Base-by-base conservation (phyloP, 495 filamentous ascomycete genomes). In the Penicillium bovifimosum region DNA sequence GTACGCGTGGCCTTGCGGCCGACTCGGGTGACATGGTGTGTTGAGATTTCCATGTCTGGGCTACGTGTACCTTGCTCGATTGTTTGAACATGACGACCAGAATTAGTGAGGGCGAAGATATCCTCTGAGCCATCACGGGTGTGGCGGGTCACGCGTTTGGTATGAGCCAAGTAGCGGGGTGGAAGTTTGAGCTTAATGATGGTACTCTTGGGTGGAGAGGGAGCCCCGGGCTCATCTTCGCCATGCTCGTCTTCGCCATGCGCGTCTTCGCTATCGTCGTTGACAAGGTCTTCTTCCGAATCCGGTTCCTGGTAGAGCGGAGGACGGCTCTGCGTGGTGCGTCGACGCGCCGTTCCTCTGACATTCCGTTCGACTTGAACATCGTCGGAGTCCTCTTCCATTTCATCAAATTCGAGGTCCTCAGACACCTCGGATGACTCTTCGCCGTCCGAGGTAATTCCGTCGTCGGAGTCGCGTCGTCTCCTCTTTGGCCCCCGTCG, bases 291-390 rank as follows among this genome's bases (percentile, higher is more conserved):
- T 38, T 34, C 47, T 50, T 42, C 53, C 47, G 33, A 59, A 54
- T 52, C 41, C 0, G 60, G 54, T 42, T 70, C 72, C 44, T 77
- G 63, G 45, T 80, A 79, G 9, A 63, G 50, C 1, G 65, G 66
- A 41, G 68, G 66, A 33, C 74, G 73, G 7, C 66, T 78, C 20
- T 63, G 56, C 3, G 83, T 81, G 9, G 80, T 83, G 53, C 83
- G 76, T 56, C 88, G 78, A 62, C 83, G 81, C 24, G 80, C 79
- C 13, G 86, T 76, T n/a, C 88, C 88, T 33, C 86, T 82, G n/a
- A 76, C 76, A 56, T 81, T 83, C 5, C 81, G 73, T 38, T 81
- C 81, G 1, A 80, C 70, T 60, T 87, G 84, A 0, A 77, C 66
- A n/a, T 83, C 81, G 34, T 87, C 86, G 5, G 78, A 77, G 10